Conservation (phyloP, 2,329 filamentous ascomycete genomes). For the Zasmidium angulare region DNA sequence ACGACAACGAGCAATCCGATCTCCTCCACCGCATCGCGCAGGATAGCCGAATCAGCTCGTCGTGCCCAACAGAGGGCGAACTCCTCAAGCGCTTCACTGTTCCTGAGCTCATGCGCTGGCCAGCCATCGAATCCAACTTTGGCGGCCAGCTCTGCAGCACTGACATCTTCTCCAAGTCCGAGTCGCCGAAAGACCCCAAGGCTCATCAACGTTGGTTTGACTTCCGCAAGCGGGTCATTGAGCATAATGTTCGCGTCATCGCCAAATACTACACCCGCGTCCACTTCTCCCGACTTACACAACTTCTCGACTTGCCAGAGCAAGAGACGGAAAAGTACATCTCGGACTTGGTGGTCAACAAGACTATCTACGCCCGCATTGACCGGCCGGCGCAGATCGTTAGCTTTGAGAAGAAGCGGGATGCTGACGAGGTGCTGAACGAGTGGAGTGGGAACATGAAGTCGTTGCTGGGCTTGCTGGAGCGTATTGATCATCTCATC, state of each 20-base stretch:
- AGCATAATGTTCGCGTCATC: constrained; percentile 96
- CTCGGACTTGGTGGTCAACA: constrained; percentile 91
- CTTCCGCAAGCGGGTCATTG: constrained; percentile 95
- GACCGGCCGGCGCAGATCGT: constrained; percentile 90
- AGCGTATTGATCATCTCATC: constrained; percentile 95
- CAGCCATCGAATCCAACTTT: constrained; percentile 84
- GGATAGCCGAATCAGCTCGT: constrained; percentile 67
- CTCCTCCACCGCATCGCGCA: constrained; percentile 89
- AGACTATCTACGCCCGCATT: constrained; percentile 98
- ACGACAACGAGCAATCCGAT: constrained; percentile 98
- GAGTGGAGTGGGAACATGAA: constrained; percentile 99
- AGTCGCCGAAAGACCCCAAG: constrained; percentile 66
- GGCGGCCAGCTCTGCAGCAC: constrained; percentile 83
- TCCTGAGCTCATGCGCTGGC: constrained; percentile 97
- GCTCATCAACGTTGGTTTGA: constrained; percentile 87
- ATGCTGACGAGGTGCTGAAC: constrained; percentile 93
- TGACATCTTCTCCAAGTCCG: constrained; percentile 77
- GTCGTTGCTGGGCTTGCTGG: constrained; percentile 78
- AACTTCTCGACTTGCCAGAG: constrained; percentile 86
- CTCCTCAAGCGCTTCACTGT: constrained; percentile 93
- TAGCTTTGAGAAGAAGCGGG: constrained; percentile 89
- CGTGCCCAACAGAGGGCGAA: constrained; percentile 68
- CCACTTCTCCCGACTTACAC: constrained; percentile 83
- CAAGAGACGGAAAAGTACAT: constrained; percentile 99
- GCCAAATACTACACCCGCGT: constrained; percentile 99